Evolutionary conservation across 306 rosid genomes (phyloP).

Genomic region (Pyrus pyrifolia): DNA sequence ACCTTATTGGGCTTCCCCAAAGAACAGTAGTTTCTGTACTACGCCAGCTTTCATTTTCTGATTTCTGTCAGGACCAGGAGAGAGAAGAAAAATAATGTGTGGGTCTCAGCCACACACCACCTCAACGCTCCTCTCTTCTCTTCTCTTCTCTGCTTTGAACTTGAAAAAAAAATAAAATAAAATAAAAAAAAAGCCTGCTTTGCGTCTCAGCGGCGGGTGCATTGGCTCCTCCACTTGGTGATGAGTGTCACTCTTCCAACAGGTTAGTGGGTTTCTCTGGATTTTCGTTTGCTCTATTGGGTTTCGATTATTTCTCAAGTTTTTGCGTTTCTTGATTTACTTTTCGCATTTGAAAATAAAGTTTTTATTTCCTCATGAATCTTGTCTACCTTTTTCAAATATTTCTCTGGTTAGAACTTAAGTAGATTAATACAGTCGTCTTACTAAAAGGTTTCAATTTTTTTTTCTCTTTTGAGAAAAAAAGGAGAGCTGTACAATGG

Average conservation of each 20-base stretch:
- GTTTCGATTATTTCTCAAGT: background rate
- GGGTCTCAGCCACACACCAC: conserved; percentile 28
- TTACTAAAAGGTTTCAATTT: no score
- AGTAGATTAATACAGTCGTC: no score
- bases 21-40: conserved; percentile 32
- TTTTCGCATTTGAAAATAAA: background rate
- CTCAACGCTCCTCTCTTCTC: conserved; percentile 22
- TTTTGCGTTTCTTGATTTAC: conserved; percentile 2
- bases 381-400: conserved; percentile 1
- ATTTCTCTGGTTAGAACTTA: no score
- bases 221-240: conserved; percentile 24
- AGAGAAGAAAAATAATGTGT: conserved; percentile 29
- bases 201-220: conserved; percentile 16
- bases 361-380: conserved; percentile 8
- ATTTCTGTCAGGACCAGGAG: conserved; percentile 28
- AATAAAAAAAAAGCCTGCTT: conserved; percentile 16
- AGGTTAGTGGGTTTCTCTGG: conserved; percentile 39
- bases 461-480: no score
- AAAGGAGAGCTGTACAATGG: no score
- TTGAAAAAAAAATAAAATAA: background rate
- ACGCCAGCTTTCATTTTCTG: conserved; percentile 41
- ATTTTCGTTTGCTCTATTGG: conserved; percentile 8
- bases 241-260: conserved; percentile 19
- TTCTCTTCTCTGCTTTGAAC: conserved; percentile 4
- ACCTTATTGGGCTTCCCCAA: conserved; percentile 25